These are phyloP conservation scores for Rhododendron mucronatum DNA, from an alignment of 148 eudicot species.

Conservation along the genomic window DNA sequence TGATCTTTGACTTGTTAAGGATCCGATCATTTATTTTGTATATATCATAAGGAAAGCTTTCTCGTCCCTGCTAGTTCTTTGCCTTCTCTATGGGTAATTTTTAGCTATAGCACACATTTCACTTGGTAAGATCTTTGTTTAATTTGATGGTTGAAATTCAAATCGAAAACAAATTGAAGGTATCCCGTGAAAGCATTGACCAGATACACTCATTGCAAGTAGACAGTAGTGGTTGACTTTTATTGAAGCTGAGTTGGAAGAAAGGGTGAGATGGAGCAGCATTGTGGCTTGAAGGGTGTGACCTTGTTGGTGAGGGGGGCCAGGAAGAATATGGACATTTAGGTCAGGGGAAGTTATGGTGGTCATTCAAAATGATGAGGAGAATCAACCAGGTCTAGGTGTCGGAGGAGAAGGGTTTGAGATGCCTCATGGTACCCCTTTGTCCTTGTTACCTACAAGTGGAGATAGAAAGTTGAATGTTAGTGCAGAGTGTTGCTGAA, in stretches of 20 bases:
- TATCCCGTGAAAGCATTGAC: not conserved
- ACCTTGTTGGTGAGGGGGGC: not conserved
- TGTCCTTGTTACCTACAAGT: not conserved
- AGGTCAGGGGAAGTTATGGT: not conserved
- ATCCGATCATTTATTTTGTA: not conserved
- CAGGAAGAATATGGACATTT: not conserved
- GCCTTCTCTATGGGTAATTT: not conserved
- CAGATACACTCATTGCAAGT: not conserved
- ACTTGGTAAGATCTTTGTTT: not conserved
- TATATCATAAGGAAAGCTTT: not conserved
- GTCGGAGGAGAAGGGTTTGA: not conserved
- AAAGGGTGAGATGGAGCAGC: not conserved
- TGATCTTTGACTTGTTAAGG: not conserved
- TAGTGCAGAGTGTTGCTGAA: not conserved
- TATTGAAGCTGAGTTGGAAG: not conserved
- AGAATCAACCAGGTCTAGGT: not conserved
- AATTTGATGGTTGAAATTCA: not conserved
- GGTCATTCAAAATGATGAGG: not conserved
- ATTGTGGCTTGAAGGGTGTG: not conserved
- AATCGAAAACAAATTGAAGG: not conserved
- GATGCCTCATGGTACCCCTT: not conserved
- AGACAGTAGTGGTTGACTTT: not conserved
- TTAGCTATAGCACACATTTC: not conserved
- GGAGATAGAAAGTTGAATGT: not conserved
- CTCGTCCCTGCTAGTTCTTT: not conserved